These are phyloP conservation scores for Fusarium buharicum DNA, from an alignment of 2,329 filamentous ascomycete genomes.

Conservation along the genomic window DNA sequence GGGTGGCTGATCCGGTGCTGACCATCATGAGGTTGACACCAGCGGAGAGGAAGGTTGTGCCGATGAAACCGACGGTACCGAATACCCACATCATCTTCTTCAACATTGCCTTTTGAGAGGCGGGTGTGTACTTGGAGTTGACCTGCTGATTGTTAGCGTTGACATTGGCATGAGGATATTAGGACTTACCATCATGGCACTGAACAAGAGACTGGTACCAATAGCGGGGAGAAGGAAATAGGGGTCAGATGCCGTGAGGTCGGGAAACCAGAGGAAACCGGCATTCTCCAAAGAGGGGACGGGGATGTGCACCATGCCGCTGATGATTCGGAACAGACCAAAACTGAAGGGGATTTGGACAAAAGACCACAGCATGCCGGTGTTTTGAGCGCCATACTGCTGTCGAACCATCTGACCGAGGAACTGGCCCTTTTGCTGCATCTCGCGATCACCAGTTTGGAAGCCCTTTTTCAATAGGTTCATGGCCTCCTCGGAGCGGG, in stretches of 20 bases:
- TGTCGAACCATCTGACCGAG: slow-evolving; percentile 52
- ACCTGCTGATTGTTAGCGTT: slow-evolving; percentile 47
- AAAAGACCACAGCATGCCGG: slow-evolving; percentile 53
- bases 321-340: slow-evolving; percentile 81
- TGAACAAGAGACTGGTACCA: slow-evolving; percentile 66
- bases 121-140: slow-evolving; percentile 50
- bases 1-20: slow-evolving; percentile 53
- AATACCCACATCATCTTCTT: slow-evolving; percentile 58
- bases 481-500: slow-evolving; percentile 61
- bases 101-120: slow-evolving; percentile 51
- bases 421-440: slow-evolving; percentile 49
- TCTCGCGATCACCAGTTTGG: slow-evolving; percentile 57
- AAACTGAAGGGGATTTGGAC: slow-evolving; percentile 74
- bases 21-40: slow-evolving; percentile 61
- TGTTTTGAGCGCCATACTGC: slow-evolving; percentile 50
- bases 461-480: slow-evolving; percentile 61
- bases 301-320: slow-evolving; percentile 78
- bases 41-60: slow-evolving; percentile 60
- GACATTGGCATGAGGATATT: fast-evolving
- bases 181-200: slow-evolving; percentile 62
- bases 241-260: slow-evolving; percentile 82
- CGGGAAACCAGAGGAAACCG: slow-evolving; percentile 79
- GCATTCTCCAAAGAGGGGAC: slow-evolving; percentile 81
- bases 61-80: slow-evolving; percentile 56
- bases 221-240: slow-evolving; percentile 76